These are phyloP conservation scores for Endotrypanum monterogeii DNA, from an alignment of 208 protist species.

Conservation along the genomic window DNA sequence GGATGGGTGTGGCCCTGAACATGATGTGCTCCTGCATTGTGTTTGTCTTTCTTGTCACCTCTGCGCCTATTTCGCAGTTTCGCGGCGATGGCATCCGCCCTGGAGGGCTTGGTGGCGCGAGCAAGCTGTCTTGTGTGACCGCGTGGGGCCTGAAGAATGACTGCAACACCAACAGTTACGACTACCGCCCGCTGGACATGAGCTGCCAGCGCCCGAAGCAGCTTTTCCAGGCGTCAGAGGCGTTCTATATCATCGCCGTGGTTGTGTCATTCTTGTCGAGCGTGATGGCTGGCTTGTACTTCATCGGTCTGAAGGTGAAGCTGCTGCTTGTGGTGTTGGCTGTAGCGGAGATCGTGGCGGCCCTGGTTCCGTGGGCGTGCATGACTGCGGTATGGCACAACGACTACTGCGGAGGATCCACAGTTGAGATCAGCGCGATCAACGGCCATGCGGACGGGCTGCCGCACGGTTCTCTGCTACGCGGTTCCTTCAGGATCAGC, in stretches of 20 bases:
- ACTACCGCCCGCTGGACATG: slow-evolving; percentile 23
- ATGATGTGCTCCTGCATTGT: slow-evolving; percentile 50
- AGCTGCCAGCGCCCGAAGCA: slow-evolving; percentile 22
- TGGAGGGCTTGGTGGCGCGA: slow-evolving; percentile 7
- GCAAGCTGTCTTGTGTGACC: slow-evolving; percentile 50
- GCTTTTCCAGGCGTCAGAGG: slow-evolving; percentile 53
- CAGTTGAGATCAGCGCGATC: slow-evolving; percentile 5
- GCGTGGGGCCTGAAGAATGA: slow-evolving; percentile 60
- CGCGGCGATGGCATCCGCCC: slow-evolving; percentile 33
- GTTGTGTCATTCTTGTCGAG: slow-evolving; percentile 34
- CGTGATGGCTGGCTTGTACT: slow-evolving; percentile 32
- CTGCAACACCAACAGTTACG: slow-evolving; percentile 35
- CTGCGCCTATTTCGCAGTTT: slow-evolving; percentile 61
- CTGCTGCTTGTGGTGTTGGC: slow-evolving; percentile 29
- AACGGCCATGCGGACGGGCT: slow-evolving; percentile 29
- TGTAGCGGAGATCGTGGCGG: slow-evolving; percentile 20
- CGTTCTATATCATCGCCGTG: slow-evolving; percentile 67
- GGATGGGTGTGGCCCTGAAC: slow-evolving; percentile 40
- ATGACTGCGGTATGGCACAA: slow-evolving; percentile 52
- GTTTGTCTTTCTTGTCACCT: slow-evolving; percentile 54
- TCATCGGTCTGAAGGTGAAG: slow-evolving; percentile 36
- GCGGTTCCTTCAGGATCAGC: slow-evolving; percentile 38
- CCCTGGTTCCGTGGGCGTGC: slow-evolving; percentile 56
- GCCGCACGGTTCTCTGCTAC: slow-evolving; percentile 30
- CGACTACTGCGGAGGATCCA: slow-evolving; percentile 32